phyloP scores from a whole-genome alignment of 331 rosid species.

The Prunus yedoensis region DNA sequence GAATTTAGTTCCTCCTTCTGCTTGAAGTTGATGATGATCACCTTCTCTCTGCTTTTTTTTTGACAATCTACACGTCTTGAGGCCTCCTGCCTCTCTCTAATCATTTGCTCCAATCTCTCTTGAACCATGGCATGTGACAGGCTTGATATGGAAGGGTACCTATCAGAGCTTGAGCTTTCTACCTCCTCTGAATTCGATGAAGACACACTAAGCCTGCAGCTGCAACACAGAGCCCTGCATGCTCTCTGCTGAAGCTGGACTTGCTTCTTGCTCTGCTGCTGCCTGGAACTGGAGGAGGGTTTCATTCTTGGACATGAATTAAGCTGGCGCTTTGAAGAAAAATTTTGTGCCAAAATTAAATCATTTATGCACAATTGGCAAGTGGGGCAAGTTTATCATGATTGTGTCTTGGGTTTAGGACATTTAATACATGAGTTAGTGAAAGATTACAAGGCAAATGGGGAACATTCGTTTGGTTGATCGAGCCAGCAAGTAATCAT shows the following conservation, averaged over 20 bases:
- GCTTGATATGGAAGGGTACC: slow-evolving; percentile 73
- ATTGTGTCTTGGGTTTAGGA: slow-evolving; percentile 53
- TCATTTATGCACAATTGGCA: slow-evolving; percentile 62
- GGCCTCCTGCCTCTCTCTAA: too few relatives aligned
- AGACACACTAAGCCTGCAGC: slow-evolving; percentile 80
- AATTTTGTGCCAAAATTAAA: slow-evolving; percentile 29
- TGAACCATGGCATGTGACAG: slow-evolving; percentile 94
- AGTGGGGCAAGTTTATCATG: slow-evolving; percentile 60
- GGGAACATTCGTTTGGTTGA: slow-evolving; percentile 55
- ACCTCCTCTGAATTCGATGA: slow-evolving; percentile 75
- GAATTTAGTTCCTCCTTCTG: slow-evolving; percentile 55
- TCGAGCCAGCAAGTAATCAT: slow-evolving; percentile 43
- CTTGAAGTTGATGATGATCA: too few relatives aligned
- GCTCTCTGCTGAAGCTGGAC: slow-evolving; percentile 40
- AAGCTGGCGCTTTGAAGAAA: slow-evolving; percentile 40
- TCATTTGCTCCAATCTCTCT: too few relatives aligned
- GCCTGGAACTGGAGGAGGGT: slow-evolving; percentile 36
- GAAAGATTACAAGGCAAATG: too few relatives aligned
- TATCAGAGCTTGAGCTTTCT: slow-evolving; percentile 57
- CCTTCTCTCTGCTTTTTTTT: too few relatives aligned
- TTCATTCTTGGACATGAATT: slow-evolving; percentile 41
- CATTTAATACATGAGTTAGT: slow-evolving; percentile 25
- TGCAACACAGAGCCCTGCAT: slow-evolving; percentile 72
- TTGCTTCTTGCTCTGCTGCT: slow-evolving; percentile 34
- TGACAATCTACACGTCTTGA: too few relatives aligned